Percentiles rank a stretch among this genome's conserved stretches.
Conservation (phyloP, 805 yeast genomes). For the Myxozyma udenii region DNA sequence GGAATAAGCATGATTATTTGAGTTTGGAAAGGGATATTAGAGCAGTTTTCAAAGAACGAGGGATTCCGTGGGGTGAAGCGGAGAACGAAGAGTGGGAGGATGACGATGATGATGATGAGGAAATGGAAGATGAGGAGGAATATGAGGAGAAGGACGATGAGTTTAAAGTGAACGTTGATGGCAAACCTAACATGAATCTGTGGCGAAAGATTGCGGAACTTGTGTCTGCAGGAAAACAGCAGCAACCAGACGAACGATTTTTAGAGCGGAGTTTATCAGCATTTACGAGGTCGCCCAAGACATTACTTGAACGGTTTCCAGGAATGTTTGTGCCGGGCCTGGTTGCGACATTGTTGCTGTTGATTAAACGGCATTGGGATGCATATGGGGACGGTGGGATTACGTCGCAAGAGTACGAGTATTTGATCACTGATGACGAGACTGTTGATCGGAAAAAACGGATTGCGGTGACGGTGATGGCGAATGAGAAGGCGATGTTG, state of each 20-base stretch:
- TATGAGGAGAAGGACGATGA: slow-evolving; percentile 4
- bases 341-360: background rate
- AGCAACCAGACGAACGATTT: background rate
- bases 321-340: background rate
- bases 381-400: slow-evolving; percentile 14
- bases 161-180: slow-evolving; percentile 6
- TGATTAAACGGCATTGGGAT: slow-evolving; percentile 9
- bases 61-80: slow-evolving; percentile 11
- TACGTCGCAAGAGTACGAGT: slow-evolving; percentile 12
- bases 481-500: slow-evolving; percentile 24
- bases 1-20: slow-evolving; percentile 47
- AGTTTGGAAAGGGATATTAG: slow-evolving; percentile 17
- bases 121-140: background rate
- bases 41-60: slow-evolving; percentile 3
- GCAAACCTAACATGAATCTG: slow-evolving; percentile 6
- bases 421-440: slow-evolving; percentile 9
- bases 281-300: background rate
- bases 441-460: background rate
- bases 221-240: background rate
- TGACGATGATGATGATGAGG: slow-evolving; percentile 1
- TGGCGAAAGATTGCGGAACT: slow-evolving; percentile 1
- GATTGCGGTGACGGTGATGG: slow-evolving; percentile 12
- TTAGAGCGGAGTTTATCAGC: background rate
- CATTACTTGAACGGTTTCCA: background rate
- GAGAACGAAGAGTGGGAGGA: slow-evolving; percentile 1